Percentiles rank a stretch among this genome's conserved stretches.
Evolutionary conservation across 2,329 filamentous ascomycete species (phyloP).

Genomic region (Exophiala sp.): DNA sequence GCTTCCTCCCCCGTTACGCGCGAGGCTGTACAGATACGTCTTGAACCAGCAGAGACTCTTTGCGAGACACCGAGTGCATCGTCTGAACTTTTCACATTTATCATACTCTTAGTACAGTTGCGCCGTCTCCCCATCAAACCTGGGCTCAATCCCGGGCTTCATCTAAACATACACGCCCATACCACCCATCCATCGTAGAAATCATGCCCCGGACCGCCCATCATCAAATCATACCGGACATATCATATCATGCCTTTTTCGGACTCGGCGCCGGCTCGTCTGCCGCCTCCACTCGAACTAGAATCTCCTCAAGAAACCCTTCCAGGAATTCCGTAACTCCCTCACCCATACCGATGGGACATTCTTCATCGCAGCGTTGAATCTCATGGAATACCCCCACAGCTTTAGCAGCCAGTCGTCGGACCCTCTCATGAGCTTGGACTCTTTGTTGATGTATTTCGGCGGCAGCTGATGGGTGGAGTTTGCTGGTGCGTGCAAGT

Average conservation of each 20-base stretch:
- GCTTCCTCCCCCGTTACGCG: no score
- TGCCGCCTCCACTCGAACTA: conserved; percentile 83
- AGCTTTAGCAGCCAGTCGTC: conserved; percentile 73
- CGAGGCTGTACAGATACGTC: no score
- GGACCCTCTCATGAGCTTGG: conserved; percentile 75
- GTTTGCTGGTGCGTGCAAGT: conserved; percentile 31
- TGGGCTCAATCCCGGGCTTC: no score
- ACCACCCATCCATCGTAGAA: not conserved
- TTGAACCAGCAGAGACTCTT: no score
- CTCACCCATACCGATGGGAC: conserved; percentile 88
- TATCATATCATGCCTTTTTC: conserved; percentile 11
- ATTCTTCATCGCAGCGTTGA: conserved; percentile 76
- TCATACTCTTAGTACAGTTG: no score
- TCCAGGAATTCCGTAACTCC: conserved; percentile 86
- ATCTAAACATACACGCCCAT: not conserved
- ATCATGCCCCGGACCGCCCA: conserved; percentile 5
- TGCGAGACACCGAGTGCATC: no score
- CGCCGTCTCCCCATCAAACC: no score
- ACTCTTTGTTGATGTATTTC: conserved; percentile 59
- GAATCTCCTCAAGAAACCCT: conserved; percentile 84
- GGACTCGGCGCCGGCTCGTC: conserved; percentile 50
- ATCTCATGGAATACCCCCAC: conserved; percentile 82
- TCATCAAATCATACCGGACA: not conserved
- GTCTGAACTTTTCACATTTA: no score
- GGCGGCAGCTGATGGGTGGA: conserved; percentile 33